These are phyloP conservation scores for Naematelia aurantialba DNA, from an alignment of 768 basidiomycete genomes.

Conservation along the genomic window DNA sequence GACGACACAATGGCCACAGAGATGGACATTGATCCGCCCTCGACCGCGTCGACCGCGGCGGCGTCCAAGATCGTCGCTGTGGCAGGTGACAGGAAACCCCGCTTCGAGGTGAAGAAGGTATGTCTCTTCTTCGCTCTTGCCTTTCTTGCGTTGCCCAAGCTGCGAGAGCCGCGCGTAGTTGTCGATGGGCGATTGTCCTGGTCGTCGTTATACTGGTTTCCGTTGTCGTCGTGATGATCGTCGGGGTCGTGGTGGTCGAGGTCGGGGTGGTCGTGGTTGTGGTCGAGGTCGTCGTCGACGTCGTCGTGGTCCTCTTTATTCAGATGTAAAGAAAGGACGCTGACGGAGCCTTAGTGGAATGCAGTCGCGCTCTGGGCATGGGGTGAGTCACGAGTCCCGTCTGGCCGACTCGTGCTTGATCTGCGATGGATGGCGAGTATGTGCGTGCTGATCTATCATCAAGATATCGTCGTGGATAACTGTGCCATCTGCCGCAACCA, in stretches of 20 bases:
- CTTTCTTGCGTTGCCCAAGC: background rate
- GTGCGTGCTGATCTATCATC: conserved; percentile 10
- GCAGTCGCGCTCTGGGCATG: conserved; percentile 98
- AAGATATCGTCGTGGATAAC: conserved; percentile 99
- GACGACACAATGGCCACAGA: conserved; percentile 7
- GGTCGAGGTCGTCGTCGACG: no score
- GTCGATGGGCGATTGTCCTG: background rate
- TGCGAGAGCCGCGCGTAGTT: background rate
- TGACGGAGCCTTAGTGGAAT: conserved; percentile 70
- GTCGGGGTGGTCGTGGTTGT: no score
- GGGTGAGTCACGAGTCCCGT: conserved; percentile 61
- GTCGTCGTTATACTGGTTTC: no score
- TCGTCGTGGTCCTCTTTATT: no score
- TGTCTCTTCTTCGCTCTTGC: background rate
- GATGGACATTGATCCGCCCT: conserved; percentile 40
- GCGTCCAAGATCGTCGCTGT: conserved; percentile 52
- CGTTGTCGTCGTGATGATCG: no score
- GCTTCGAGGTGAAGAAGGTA: conserved; percentile 97
- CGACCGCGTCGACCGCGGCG: conserved; percentile 2
- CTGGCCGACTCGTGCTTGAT: no score
- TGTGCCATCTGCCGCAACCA: conserved; percentile 99
- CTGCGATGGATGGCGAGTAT: no score
- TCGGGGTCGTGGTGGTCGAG: no score
- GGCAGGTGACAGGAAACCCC: conserved; percentile 58
- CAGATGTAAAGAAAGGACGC: background rate